Percentiles rank a stretch among this genome's conserved stretches.
Evolutionary conservation across 192 early-diverging fungal genomes (phyloP).

Genomic region (Coemansia sp.): DNA sequence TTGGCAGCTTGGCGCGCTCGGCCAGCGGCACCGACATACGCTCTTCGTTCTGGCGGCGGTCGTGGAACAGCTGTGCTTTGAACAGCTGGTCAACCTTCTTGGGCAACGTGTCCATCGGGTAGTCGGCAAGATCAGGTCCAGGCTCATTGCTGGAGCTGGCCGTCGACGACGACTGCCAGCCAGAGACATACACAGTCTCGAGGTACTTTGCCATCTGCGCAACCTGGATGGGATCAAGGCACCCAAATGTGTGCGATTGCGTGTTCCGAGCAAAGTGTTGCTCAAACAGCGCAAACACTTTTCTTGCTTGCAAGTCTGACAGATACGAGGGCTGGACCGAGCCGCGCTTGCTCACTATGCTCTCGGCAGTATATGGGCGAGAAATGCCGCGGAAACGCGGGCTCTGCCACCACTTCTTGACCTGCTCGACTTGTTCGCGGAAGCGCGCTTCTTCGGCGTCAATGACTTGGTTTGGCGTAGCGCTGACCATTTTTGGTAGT

Average conservation of each 20-base stretch:
- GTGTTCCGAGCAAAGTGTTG: constrained; percentile 74
- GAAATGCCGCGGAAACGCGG: constrained; percentile 78
- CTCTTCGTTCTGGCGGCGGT: constrained; percentile 92
- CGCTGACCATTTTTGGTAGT: constrained; percentile 26
- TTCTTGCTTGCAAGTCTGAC: constrained; percentile 88
- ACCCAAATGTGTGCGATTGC: constrained; percentile 90
- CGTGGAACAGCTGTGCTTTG: constrained; percentile 96
- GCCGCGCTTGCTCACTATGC: constrained; percentile 88
- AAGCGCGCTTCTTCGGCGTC: constrained; percentile 71
- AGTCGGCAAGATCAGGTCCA: constrained; percentile 97
- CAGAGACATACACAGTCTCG: constrained; percentile 95
- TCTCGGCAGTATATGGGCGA: constrained; percentile 83
- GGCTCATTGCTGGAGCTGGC: constrained; percentile 94
- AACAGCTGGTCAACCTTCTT: constrained; percentile 99
- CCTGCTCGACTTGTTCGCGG: constrained; percentile 74
- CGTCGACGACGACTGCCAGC: constrained; percentile 97
- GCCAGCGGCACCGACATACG: constrained; percentile 67
- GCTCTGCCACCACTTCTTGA: constrained; percentile 87
- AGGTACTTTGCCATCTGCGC: constrained; percentile 96
- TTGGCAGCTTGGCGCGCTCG: constrained; percentile 69
- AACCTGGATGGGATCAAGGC: constrained; percentile 92
- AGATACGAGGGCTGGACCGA: constrained; percentile 69
- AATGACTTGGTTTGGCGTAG: constrained; percentile 23
- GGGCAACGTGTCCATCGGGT: constrained; percentile 96
- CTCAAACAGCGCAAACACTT: constrained; percentile 83